Percentiles rank a stretch among this genome's conserved stretches.
phyloP scores from a whole-genome alignment of 768 basidiomycete species.

The Lactarius vividus region DNA sequence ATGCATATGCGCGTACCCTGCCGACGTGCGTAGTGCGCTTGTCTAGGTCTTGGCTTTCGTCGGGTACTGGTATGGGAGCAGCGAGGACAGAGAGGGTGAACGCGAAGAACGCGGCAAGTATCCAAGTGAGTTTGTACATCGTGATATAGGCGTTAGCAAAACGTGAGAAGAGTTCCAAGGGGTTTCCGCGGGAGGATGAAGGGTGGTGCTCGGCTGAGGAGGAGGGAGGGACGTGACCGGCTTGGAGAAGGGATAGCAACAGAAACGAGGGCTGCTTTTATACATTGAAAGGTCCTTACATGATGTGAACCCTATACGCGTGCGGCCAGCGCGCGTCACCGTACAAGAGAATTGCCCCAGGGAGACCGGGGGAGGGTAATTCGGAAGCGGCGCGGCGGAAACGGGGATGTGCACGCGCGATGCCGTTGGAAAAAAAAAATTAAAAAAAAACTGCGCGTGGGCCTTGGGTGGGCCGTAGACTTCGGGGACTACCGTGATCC shows the following conservation, averaged over 20 bases:
- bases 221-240: conserved; percentile 30
- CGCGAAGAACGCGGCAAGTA: conserved; percentile 42
- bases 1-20: conserved; percentile 43
- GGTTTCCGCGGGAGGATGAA: conserved; percentile 8
- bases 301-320: conserved; percentile 23
- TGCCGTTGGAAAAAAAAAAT: conserved; percentile 17
- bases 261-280: conserved; percentile 20
- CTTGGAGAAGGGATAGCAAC: conserved; percentile 19
- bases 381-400: conserved; percentile 25
- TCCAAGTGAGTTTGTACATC: conserved; percentile 39
- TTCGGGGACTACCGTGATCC: conserved; percentile 13
- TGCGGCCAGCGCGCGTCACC: conserved; percentile 22
- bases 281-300: conserved; percentile 21
- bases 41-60: conserved; percentile 38
- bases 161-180: background rate
- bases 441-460: background rate
- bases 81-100: conserved; percentile 44
- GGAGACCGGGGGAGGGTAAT: conserved; percentile 15
- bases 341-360: conserved; percentile 26
- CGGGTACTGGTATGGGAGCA: conserved; percentile 43
- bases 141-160: conserved; percentile 31
- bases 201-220: conserved; percentile 26
- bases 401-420: conserved; percentile 22
- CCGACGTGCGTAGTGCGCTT: conserved; percentile 56
- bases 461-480: conserved; percentile 4